Evolutionary conservation across 2,329 filamentous ascomycete genomes (phyloP).

Genomic region (Alternaria consortialis): DNA sequence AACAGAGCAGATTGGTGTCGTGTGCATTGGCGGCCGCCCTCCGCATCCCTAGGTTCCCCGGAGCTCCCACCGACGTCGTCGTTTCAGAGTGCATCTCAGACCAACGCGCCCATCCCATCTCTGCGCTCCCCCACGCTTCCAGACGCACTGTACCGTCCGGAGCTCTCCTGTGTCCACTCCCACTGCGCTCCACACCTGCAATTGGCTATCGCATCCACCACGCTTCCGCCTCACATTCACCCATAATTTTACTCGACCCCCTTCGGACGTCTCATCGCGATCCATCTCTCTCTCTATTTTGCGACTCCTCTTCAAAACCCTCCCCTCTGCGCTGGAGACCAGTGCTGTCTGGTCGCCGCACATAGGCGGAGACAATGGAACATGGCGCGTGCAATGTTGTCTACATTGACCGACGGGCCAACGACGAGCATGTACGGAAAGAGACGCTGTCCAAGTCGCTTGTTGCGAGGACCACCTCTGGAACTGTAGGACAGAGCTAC

Average conservation of each 20-base stretch:
- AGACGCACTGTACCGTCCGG: constrained; percentile 18
- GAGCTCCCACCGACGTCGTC: constrained; percentile 32
- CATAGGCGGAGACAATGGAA: constrained; percentile 51
- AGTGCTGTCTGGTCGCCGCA: constrained; percentile 43
- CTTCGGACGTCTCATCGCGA: constrained; percentile 16
- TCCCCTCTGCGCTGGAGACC: constrained; percentile 46
- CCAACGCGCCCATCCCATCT: constrained; percentile 28
- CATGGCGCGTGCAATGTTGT: constrained; percentile 57
- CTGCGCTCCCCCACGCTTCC: constrained; percentile 30
- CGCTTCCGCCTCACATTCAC: constrained; percentile 9
- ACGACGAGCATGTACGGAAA: constrained; percentile 51
- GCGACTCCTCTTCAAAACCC: constrained; percentile 28
- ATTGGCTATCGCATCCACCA: constrained; percentile 26
- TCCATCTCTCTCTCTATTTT: constrained; percentile 25
- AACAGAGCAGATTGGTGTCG: constrained; percentile 8
- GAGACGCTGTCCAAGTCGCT: constrained; percentile 48
- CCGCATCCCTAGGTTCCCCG: constrained; percentile 22
- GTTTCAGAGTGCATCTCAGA: constrained; percentile 47
- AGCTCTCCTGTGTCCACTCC: constrained; percentile 18
- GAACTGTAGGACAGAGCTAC: constrained; percentile 47
- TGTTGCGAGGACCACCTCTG: constrained; percentile 44
- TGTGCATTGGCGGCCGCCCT: constrained; percentile 9
- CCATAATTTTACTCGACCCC: constrained; percentile 13
- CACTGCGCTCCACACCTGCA: constrained; percentile 16
- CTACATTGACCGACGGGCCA: constrained; percentile 55